These are phyloP conservation scores for Boletus rubropictus DNA, from an alignment of 768 basidiomycete species.

Conservation along the genomic window DNA sequence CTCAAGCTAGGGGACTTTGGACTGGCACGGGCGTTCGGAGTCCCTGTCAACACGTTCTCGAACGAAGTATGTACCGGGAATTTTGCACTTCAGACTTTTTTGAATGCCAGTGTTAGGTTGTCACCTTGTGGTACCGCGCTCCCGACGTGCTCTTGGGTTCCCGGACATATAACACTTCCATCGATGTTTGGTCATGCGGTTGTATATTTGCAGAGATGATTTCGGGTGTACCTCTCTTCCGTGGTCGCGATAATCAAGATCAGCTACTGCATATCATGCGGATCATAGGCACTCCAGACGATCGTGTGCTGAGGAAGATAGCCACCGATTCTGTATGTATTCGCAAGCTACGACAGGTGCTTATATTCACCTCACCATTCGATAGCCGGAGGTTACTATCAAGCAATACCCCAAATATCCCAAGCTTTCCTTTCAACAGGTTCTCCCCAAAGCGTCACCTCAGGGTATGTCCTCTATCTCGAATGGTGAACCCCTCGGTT, in stretches of 20 bases:
- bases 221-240: slow-evolving; percentile 91
- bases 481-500: not conserved
- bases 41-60: slow-evolving; percentile 97
- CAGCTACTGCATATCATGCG: slow-evolving; percentile 98
- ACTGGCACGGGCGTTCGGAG: slow-evolving; percentile 93
- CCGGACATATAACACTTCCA: slow-evolving; percentile 94
- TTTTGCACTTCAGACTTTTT: not conserved
- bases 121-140: slow-evolving; percentile 97
- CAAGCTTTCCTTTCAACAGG: slow-evolving; percentile 73
- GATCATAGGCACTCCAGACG: slow-evolving; percentile 91
- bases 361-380: slow-evolving; percentile 7
- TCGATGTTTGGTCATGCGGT: slow-evolving; percentile 98
- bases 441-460: slow-evolving; percentile 80
- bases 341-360: not conserved
- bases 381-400: slow-evolving; percentile 72
- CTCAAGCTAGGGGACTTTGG: slow-evolving; percentile 98
- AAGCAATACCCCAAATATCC: slow-evolving; percentile 87
- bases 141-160: slow-evolving; percentile 97
- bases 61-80: slow-evolving; percentile 61
- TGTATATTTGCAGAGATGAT: slow-evolving; percentile 99
- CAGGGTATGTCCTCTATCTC: slow-evolving; percentile 47
- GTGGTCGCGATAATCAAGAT: slow-evolving; percentile 95
- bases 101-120: slow-evolving; percentile 57
- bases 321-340: slow-evolving; percentile 74
- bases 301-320: slow-evolving; percentile 83